Evolutionary conservation across 2,329 filamentous ascomycete genomes (phyloP).

Genomic region (Paradendryphiella salina): DNA sequence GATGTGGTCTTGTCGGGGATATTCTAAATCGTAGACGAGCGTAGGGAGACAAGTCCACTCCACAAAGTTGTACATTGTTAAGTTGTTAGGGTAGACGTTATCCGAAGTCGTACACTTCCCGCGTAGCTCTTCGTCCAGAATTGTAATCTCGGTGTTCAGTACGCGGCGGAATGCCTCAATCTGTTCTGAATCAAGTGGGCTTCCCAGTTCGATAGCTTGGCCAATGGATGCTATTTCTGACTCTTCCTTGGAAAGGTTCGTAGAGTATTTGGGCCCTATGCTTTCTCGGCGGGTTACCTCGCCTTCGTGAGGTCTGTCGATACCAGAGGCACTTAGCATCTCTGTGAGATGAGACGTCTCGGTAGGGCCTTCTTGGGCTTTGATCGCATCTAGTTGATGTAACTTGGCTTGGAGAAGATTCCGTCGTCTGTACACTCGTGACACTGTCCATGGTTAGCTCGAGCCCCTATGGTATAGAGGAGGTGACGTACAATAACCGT

Average conservation of each 20-base stretch:
- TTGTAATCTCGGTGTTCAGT: conserved; percentile 68
- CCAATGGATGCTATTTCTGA: conserved; percentile 65
- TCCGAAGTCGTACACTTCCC: conserved; percentile 60
- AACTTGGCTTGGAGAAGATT: conserved; percentile 55
- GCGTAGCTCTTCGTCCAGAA: conserved; percentile 65
- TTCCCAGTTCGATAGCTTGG: conserved; percentile 62
- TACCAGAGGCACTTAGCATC: conserved; percentile 18
- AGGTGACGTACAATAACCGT: conserved; percentile 61
- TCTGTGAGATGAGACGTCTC: conserved; percentile 25
- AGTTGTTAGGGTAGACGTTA: conserved; percentile 68
- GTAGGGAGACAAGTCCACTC: conserved; percentile 77
- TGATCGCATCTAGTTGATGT: conserved; percentile 60
- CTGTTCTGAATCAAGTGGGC: conserved; percentile 65
- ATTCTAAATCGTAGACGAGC: conserved; percentile 77
- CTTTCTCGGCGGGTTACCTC: conserved; percentile 35
- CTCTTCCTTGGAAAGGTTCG: conserved; percentile 52
- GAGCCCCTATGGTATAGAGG: not conserved
- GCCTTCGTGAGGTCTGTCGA: conserved; percentile 14
- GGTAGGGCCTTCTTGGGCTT: conserved; percentile 50
- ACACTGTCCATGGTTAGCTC: conserved; percentile 8
- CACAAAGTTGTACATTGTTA: conserved; percentile 66
- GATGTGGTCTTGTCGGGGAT: conserved; percentile 69
- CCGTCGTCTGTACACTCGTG: conserved; percentile 57
- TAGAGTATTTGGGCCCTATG: conserved; percentile 47
- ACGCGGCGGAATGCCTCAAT: conserved; percentile 66